phyloP scores from a whole-genome alignment of 1,139 yeast species.

The Yamadazyma oceani region DNA sequence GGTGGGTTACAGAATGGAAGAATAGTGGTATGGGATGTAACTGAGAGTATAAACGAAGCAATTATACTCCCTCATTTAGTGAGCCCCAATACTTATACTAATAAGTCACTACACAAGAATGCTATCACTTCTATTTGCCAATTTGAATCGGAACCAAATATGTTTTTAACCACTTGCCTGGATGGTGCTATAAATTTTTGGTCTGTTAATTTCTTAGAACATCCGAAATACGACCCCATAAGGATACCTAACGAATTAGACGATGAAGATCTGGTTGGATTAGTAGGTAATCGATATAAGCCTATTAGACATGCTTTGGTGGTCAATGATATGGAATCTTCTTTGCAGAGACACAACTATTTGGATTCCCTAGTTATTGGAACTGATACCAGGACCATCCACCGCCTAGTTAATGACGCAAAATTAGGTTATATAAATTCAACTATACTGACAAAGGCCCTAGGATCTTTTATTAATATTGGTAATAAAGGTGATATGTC shows the following conservation, averaged over 20 bases:
- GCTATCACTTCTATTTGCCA: slow-evolving; percentile 15
- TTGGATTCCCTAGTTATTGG: slow-evolving; percentile 32
- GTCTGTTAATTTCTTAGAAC: slow-evolving; percentile 33
- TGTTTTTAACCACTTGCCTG: slow-evolving; percentile 30
- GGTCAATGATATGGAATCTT: slow-evolving; percentile 6
- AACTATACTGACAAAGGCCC: slow-evolving; percentile 6
- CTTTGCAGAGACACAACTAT: slow-evolving; percentile 14
- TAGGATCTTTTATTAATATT: slow-evolving; percentile 8
- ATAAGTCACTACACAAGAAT: slow-evolving; percentile 12
- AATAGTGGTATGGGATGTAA: slow-evolving; percentile 41
- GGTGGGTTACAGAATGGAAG: slow-evolving; percentile 42
- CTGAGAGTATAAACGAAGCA: slow-evolving; percentile 7
- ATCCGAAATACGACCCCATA: slow-evolving; percentile 12
- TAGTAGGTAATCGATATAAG: slow-evolving; percentile 6
- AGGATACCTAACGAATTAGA: slow-evolving; percentile 5
- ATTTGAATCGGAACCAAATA: slow-evolving; percentile 15
- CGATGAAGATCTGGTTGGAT: slow-evolving; percentile 7
- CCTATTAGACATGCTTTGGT: slow-evolving; percentile 9
- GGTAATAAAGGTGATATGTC: slow-evolving; percentile 12
- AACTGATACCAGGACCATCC: slow-evolving; percentile 47
- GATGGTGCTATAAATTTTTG: slow-evolving; percentile 41
- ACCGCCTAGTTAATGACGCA: slow-evolving; percentile 30
- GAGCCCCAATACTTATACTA: slow-evolving; percentile 22
- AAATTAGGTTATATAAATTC: slow-evolving; percentile 30
- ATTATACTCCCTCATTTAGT: slow-evolving; percentile 28